Conservation (phyloP, 2,329 filamentous ascomycete genomes). For the Cadophora luteo-olivacea region DNA sequence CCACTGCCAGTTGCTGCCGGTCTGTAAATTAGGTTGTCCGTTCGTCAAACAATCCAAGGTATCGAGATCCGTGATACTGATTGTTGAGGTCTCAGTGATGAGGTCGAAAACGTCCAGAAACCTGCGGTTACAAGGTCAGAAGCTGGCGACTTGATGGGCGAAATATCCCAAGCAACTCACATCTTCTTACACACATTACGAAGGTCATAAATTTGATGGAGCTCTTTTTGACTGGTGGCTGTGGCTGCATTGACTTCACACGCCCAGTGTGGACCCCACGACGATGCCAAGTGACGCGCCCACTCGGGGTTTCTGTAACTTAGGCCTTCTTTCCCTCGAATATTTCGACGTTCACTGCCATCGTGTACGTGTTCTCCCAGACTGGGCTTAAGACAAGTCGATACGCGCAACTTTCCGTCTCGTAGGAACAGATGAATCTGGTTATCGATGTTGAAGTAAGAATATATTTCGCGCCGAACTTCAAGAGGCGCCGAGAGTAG, state of each 20-base stretch:
- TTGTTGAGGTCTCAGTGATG: background rate
- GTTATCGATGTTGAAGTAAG: background rate
- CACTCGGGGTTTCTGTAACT: background rate
- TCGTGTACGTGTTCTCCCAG: background rate
- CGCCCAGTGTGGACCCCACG: constrained; percentile 17
- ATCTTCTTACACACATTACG: constrained; percentile 10
- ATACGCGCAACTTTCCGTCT: background rate
- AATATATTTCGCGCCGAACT: constrained; percentile 15
- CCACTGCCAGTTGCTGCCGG: background rate
- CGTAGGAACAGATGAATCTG: background rate
- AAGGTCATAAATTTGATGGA: background rate
- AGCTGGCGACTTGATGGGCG: background rate
- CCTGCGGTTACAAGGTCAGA: background rate
- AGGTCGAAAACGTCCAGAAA: constrained; percentile 12
- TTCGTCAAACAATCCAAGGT: background rate
- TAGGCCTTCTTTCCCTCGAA: background rate
- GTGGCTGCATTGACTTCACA: background rate
- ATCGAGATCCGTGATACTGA: constrained; percentile 8
- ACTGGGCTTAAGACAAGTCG: background rate
- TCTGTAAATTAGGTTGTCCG: background rate
- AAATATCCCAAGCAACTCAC: background rate
- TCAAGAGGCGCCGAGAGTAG: constrained; percentile 8
- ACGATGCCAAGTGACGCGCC: constrained; percentile 3
- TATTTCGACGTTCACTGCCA: background rate
- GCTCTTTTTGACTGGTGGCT: background rate